Base-by-base conservation (phyloP, 1,284 basidiomycete genomes). In the Jaminaea rosea region DNA sequence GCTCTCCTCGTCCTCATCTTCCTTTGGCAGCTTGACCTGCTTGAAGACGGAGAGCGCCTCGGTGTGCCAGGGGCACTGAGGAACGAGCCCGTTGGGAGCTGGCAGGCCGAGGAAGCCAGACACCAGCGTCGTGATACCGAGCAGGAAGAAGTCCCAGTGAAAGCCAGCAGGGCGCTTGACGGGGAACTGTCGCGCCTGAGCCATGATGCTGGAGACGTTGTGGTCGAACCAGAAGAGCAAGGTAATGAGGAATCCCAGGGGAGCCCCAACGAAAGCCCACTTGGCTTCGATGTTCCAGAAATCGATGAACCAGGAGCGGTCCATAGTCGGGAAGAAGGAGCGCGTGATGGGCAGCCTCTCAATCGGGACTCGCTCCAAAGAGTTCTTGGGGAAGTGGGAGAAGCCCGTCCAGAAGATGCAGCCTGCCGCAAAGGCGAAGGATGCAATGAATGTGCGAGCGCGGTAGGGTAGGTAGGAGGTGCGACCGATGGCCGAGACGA, bases 21-120 rank as follows among this genome's bases (percentile, higher is more conserved):
- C 50, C 17, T 58, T 60, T 9, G 29, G 53, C 6, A 39, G 56
- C 29, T 65, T 62, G 9, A 72, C 63, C 24, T 73, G 73, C 26
- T 84, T 83, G 80, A 88, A 84, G 34, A 93, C 80, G 15, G 87
- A 79, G 0, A 98, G 81, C 6, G 88, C 86, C 11, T 83, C 82
- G 0, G 92, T 96, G 67, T 96, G 91, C 23, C 94, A 87, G 0
- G 92, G 93, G 0, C 93, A 92, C 76, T 97, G 93, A 0, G 92
- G 92, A 45, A 98, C 94, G 13, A 73, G 59, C 1, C 91, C 92
- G 66, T 97, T 96, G 0, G 92, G 92, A 0, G 92, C 91, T 0
- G 92, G 91, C 3, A 94, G 56, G 15, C 92, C 92, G 2, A 98
- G 79, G 17, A 97, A 77, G 0, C 90, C 92, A 3, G 91, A 85